These are phyloP conservation scores for Casuarina glauca DNA, from an alignment of 306 rosid genomes.

Conservation along the genomic window DNA sequence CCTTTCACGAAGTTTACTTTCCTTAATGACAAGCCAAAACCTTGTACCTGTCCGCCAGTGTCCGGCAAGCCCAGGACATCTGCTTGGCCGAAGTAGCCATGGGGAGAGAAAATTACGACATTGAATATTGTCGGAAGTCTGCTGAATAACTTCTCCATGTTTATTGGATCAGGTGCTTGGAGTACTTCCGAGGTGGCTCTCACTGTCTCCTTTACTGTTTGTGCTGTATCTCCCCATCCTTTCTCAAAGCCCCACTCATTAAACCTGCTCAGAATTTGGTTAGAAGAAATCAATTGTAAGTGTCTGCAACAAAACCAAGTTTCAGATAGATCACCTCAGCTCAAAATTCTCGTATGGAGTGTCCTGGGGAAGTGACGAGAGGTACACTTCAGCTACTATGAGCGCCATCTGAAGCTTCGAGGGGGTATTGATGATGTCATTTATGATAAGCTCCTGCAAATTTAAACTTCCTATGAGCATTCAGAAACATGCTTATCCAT, in stretches of 20 bases:
- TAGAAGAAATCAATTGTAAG: not conserved
- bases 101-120: constrained; percentile 79
- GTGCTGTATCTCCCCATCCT: constrained; percentile 92
- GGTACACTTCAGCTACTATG: constrained; percentile 60
- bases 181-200: constrained; percentile 65
- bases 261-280: constrained; percentile 43
- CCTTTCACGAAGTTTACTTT: not conserved
- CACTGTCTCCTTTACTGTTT: constrained; percentile 73
- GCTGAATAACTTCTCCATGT: constrained; percentile 64
- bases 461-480: constrained; percentile 5
- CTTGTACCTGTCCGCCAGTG: constrained; percentile 90
- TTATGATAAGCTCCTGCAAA: constrained; percentile 68
- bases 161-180: constrained; percentile 79
- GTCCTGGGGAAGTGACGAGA: constrained; percentile 53
- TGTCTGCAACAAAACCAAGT: not conserved
- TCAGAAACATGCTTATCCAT: not conserved
- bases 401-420: constrained; percentile 73
- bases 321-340: constrained; percentile 43
- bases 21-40: constrained; percentile 1
- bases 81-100: constrained; percentile 95
- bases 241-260: constrained; percentile 94
- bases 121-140: constrained; percentile 78
- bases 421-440: constrained; percentile 55
- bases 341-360: constrained; percentile 61
- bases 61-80: constrained; percentile 95